These are phyloP conservation scores for Wallacemonas sp. DNA, from an alignment of 208 protist species.

Conservation along the genomic window DNA sequence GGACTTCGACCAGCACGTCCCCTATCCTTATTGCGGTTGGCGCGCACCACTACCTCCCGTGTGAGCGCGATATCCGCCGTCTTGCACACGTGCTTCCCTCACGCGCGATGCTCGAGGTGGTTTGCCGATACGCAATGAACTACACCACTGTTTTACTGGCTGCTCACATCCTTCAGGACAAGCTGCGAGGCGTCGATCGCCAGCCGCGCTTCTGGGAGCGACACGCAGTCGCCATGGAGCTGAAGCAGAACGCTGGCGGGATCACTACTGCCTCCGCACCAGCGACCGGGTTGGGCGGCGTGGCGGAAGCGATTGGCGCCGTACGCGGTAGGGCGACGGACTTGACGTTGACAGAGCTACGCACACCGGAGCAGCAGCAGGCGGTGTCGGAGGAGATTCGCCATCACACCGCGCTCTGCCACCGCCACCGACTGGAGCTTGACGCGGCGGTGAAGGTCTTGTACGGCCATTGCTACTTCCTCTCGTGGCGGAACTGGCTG, in stretches of 20 bases:
- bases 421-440: constrained; percentile 34
- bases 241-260: neutral
- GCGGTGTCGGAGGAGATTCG: constrained; percentile 22
- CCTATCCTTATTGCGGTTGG: constrained; percentile 77
- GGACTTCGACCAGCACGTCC: constrained; percentile 48
- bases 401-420: constrained; percentile 54
- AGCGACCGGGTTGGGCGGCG: constrained; percentile 9
- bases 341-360: constrained; percentile 38
- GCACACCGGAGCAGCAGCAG: constrained; percentile 46
- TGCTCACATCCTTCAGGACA: constrained; percentile 60
- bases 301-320: constrained; percentile 15
- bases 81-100: constrained; percentile 60
- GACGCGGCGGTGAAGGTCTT: constrained; percentile 39
- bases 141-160: constrained; percentile 46
- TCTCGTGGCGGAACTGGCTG: constrained; percentile 63
- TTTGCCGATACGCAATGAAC: constrained; percentile 39
- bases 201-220: constrained; percentile 4
- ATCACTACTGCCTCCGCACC: constrained; percentile 1
- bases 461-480: constrained; percentile 62
- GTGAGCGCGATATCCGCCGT: constrained; percentile 65
- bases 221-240: neutral
- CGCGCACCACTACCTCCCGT: constrained; percentile 63
- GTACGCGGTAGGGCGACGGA: constrained; percentile 18
- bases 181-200: constrained; percentile 50
- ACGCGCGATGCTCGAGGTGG: constrained; percentile 44